A percentile compares a stretch with the other conserved stretches of the same genome.
phyloP scores from a whole-genome alignment of 1,139 yeast genomes.

The Kazachstania sp. region DNA sequence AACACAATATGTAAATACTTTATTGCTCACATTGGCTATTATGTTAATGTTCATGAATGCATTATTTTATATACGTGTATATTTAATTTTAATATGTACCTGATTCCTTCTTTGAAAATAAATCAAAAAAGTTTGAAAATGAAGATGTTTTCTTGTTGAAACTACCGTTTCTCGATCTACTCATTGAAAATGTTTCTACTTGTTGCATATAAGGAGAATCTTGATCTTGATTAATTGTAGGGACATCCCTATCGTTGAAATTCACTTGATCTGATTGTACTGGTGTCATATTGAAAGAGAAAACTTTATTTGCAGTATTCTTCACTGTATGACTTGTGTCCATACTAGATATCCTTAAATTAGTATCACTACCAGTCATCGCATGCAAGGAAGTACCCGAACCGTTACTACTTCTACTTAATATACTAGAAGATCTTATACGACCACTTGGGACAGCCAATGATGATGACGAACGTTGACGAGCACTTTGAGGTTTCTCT shows the following conservation, averaged over 20 bases:
- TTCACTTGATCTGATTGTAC: slow-evolving; percentile 8
- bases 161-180: not conserved
- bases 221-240: not conserved
- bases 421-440: slow-evolving; percentile 7
- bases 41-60: too few species aligned
- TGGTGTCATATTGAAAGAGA: slow-evolving; percentile 22
- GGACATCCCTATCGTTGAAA: not conserved
- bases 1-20: not conserved
- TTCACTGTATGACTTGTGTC: slow-evolving; percentile 9
- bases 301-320: slow-evolving; percentile 17
- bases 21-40: too few species aligned
- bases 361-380: slow-evolving; percentile 10
- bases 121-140: slow-evolving; percentile 14
- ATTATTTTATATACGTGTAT: not conserved
- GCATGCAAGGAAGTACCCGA: slow-evolving; percentile 18
- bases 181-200: slow-evolving; percentile 6
- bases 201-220: slow-evolving; percentile 7
- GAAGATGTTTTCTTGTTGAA: slow-evolving; percentile 13
- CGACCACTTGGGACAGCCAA: slow-evolving; percentile 12
- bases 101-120: slow-evolving; percentile 14
- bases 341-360: slow-evolving; percentile 4
- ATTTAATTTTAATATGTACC: not conserved
- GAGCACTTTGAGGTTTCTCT: slow-evolving; percentile 8
- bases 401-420: slow-evolving; percentile 20
- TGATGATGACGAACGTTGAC: slow-evolving; percentile 14